A percentile compares a stretch with the other conserved stretches of the same genome.
These are phyloP conservation scores for Xenosphaeropsis pyriputrescens DNA, from an alignment of 2,329 filamentous ascomycete genomes.

Conservation along the genomic window DNA sequence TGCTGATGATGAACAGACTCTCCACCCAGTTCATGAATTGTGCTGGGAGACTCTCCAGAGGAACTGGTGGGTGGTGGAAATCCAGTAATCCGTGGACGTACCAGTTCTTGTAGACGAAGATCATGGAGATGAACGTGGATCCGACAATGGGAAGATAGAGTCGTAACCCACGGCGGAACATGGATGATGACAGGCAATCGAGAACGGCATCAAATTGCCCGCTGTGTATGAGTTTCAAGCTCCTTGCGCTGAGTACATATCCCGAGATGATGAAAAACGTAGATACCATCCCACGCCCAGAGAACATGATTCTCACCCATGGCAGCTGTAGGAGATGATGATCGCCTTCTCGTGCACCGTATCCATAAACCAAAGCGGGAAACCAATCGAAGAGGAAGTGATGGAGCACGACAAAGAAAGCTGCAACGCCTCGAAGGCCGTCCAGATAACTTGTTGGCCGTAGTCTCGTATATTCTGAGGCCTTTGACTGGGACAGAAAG, in stretches of 20 bases:
- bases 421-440: conserved; percentile 30
- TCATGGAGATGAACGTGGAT: conserved; percentile 20
- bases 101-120: background rate
- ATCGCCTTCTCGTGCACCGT: conserved; percentile 16
- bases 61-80: background rate
- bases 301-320: conserved; percentile 41
- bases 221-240: conserved; percentile 23
- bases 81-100: background rate
- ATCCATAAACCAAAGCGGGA: conserved; percentile 15
- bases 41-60: background rate
- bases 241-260: conserved; percentile 28
- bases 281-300: conserved; percentile 41
- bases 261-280: conserved; percentile 36
- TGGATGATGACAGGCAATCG: conserved; percentile 26
- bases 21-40: background rate
- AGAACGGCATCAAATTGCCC: conserved; percentile 8
- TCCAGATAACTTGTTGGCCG: conserved; percentile 27
- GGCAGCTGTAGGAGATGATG: conserved; percentile 30
- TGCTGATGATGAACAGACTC: background rate
- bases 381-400: conserved; percentile 17
- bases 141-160: conserved; percentile 28
- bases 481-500: conserved; percentile 2
- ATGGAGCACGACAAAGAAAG: conserved; percentile 29
- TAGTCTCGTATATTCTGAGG: conserved; percentile 3
- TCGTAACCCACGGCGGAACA: conserved; percentile 30